phyloP scores from a whole-genome alignment of 371 early-diverging fungal genomes.

The Mucor saturninus region DNA sequence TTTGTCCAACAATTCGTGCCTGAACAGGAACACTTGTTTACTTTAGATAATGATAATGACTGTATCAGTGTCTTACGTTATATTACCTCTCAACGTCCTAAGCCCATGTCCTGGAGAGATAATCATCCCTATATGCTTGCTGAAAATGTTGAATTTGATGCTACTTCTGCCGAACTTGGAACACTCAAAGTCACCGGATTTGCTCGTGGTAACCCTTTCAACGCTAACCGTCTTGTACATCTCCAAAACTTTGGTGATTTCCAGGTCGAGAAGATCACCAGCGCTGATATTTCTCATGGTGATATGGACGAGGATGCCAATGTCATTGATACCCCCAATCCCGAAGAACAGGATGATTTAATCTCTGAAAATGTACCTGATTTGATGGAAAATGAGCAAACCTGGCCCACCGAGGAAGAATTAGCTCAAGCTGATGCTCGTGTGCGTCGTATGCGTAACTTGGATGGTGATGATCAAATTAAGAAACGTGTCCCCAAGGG shows the following conservation, averaged over 20 bases:
- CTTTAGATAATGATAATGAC: constrained; percentile 61
- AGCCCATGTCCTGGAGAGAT: constrained; percentile 87
- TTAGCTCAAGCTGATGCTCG: constrained; percentile 77
- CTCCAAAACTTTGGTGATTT: constrained; percentile 92
- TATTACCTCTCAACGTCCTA: constrained; percentile 78
- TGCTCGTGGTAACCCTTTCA: constrained; percentile 78
- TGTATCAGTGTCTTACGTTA: constrained; percentile 63
- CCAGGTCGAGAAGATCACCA: constrained; percentile 72
- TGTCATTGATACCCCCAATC: constrained; percentile 67
- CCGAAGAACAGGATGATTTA: constrained; percentile 72
- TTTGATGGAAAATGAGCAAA: constrained; percentile 91
- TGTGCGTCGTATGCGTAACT: constrained; percentile 44
- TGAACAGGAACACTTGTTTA: constrained; percentile 71
- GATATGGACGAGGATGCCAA: constrained; percentile 55
- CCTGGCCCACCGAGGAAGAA: constrained; percentile 98
- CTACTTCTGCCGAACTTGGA: constrained; percentile 55
- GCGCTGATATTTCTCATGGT: constrained; percentile 25
- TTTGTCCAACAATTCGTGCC: constrained; percentile 91
- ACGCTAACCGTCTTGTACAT: constrained; percentile 90
- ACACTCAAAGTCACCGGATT: constrained; percentile 84
- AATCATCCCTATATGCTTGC: constrained; percentile 86
- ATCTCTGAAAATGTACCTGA: constrained; percentile 87
- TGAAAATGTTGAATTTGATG: constrained; percentile 72
- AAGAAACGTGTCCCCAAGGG: constrained; percentile 90
- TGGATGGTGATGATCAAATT: constrained; percentile 20